Conservation (phyloP, 228 moss, liverwort and hornwort species). For the Sphagnum fallax region DNA sequence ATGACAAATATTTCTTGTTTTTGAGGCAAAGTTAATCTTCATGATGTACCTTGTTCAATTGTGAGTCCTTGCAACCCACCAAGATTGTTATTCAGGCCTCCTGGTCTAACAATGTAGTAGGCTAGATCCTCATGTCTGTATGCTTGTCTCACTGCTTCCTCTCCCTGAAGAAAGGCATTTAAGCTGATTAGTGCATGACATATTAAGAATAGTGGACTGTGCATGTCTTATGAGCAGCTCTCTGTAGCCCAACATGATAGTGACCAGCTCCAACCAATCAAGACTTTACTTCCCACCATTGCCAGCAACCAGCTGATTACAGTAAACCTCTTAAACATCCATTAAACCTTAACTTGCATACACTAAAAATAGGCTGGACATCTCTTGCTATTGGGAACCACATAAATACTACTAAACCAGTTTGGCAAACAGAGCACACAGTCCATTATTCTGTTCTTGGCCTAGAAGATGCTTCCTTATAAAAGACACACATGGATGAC, state of each 20-base stretch:
- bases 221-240: too few species aligned
- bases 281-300: background rate
- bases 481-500: too few species aligned
- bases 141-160: conserved; percentile 53
- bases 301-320: too few species aligned
- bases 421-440: background rate
- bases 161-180: conserved; percentile 32
- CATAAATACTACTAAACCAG: background rate
- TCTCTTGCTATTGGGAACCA: background rate
- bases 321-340: too few species aligned
- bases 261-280: background rate
- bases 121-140: conserved; percentile 62
- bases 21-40: too few species aligned
- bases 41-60: conserved; percentile 61
- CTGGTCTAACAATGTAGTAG: conserved; percentile 84
- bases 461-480: too few species aligned
- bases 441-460: background rate
- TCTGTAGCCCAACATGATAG: too few species aligned
- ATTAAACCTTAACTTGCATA: too few species aligned
- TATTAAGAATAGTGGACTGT: too few species aligned
- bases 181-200: too few species aligned
- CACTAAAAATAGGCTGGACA: background rate
- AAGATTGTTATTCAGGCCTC: conserved; percentile 51
- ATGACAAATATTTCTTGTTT: too few species aligned
- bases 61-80: conserved; percentile 59